Evolutionary conservation across 495 filamentous ascomycete species (phyloP), one percentile per base, ranked within the genome.

Genomic region (Penicillium ucsense): DNA sequence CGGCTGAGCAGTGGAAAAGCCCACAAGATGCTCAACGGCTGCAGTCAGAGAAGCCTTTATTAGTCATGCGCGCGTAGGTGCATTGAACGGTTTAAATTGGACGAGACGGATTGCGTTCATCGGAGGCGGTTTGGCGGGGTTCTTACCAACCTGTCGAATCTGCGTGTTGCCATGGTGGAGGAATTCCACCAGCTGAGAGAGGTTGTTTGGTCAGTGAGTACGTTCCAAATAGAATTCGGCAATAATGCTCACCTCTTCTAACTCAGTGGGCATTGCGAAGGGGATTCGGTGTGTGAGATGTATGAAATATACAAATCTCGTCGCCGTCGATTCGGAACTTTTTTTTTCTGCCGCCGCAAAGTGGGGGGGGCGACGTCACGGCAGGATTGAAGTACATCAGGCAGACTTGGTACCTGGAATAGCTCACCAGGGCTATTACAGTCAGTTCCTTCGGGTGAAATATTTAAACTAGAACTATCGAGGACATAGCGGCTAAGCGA

Each of bases 161-260:
- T 88, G 81, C 7, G 85, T 85, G 64, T 90, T 95, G 39, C 84
- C 86, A 71, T 94, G 83, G 60, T 87, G 84, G 32, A 96, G 84
- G 58, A 96, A 94, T 54, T 88, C 88, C 48, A 94, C 89, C 39
- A 96, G 79, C 89, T 94, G 20, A 36, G 35, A 31, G 35, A 43
- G n/a, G 12, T 20, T 9, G 8, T 9, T 28, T 2, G 11, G 45
- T 46, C n/a, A 29, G 39, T 40, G 9, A 43, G 8, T 30, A 27
- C 29, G 27, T 5, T 8, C 7, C 20, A 11, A 20, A 5, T 8
- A 28, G 5, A 8, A 12, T 5, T 9, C 36, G 11, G 3, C 20
- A 38, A 6, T 0, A 31, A 8, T n/a, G 41, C 59, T 42, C 65
- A 91, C 88, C 66, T 92, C 88, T 66, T 92, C 86, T 35, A 90